Base-by-base conservation (phyloP, 2,329 filamentous ascomycete genomes). In the Elsinoe australis region DNA sequence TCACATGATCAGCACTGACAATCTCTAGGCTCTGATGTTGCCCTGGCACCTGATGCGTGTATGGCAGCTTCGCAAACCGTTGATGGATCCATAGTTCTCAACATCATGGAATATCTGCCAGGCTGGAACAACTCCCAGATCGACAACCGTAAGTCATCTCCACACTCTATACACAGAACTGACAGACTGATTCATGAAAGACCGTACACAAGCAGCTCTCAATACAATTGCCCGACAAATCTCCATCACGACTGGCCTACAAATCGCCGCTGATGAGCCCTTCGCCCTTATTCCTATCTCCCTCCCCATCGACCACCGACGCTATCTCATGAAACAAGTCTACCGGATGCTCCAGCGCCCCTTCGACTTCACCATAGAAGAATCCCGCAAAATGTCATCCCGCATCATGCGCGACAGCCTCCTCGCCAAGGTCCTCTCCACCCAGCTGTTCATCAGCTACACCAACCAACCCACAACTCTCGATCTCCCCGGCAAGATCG, bases 291-390 rank as follows among this genome's bases (percentile, higher is more conserved):
- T 73, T 21, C 65, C 65, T 1, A 49, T 36, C 1, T 53, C 63
- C 29, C 49, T 61, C 6, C 54, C 54, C 81, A 77, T 74, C 44
- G 79, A 84, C 54, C 69, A 79, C 46, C 73, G 71, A 32, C 81
- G 85, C 54, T 70, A 87, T 7, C 81, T 87, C 50, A 52, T 61
- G 48, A 57, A 83, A 79, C 75, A 49, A 78, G 84, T 88, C 9
- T 80, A 86, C 46, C 74, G 78, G 32, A 78, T 85, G 50, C 69
- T 89, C 45, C 83, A 82, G 53, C 73, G 86, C 22, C 79, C 82
- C 42, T 78, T 89, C 39, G 90, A 96, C 66, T 94, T 89, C 60
- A 84, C 87, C 0, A 77, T 85, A 41, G 86, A 94, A 52, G 70
- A 78, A 1, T 75, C 79, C 35, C 78, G 84, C 56, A 82, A 90